Conservation (phyloP, 768 basidiomycete genomes). For the Floccularia luteovirens region DNA sequence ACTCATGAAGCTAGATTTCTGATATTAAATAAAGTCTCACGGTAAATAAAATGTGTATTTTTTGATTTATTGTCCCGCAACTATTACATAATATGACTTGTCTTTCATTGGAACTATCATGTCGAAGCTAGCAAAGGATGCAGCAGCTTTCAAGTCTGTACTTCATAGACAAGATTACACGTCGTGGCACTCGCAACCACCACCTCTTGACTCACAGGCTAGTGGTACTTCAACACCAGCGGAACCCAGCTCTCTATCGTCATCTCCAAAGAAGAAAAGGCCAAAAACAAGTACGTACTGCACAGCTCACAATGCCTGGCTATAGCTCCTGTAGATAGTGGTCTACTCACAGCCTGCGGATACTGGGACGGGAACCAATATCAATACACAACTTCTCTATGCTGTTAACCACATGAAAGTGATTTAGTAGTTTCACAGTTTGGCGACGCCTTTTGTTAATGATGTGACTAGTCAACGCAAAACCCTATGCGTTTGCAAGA, state of each 20-base stretch:
- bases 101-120: slow-evolving; percentile 25
- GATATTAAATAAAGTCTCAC: slow-evolving; percentile 2
- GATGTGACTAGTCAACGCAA: slow-evolving; percentile 40
- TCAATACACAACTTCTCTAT: slow-evolving; percentile 84
- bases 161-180: slow-evolving; percentile 60
- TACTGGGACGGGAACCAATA: slow-evolving; percentile 71
- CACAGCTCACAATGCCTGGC: slow-evolving; percentile 5
- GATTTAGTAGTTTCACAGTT: slow-evolving; percentile 7
- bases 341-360: slow-evolving; percentile 88
- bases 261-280: slow-evolving; percentile 48
- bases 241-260: slow-evolving; percentile 17
- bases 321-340: slow-evolving; percentile 39
- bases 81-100: background rate
- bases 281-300: slow-evolving; percentile 54
- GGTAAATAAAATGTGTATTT: no score
- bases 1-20: slow-evolving; percentile 32
- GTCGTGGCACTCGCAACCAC: slow-evolving; percentile 71
- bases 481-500: slow-evolving; percentile 87
- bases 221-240: slow-evolving; percentile 13
- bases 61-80: no score
- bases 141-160: slow-evolving; percentile 60
- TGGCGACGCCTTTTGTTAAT: slow-evolving; percentile 3
- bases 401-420: slow-evolving; percentile 81
- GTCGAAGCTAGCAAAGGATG: slow-evolving; percentile 64
- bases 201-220: slow-evolving; percentile 19